phyloP scores from a whole-genome alignment of 2,329 filamentous ascomycete species.

The Paecilomyces formosus region DNA sequence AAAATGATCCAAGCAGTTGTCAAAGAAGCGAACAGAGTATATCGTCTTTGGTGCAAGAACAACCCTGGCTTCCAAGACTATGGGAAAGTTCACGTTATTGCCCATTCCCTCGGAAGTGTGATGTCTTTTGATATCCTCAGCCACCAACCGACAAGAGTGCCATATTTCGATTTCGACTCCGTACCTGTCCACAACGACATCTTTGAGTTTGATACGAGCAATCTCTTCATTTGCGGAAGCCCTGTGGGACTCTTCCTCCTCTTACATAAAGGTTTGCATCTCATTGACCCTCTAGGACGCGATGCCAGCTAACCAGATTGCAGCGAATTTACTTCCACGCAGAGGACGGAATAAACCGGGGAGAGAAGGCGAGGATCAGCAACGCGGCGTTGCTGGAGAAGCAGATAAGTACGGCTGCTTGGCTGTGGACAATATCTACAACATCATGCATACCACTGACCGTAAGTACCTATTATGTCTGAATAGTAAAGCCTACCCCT shows the following conservation, averaged over 20 bases:
- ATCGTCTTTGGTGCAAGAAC: constrained; percentile 87
- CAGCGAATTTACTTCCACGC: constrained; percentile 63
- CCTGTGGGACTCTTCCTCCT: constrained; percentile 89
- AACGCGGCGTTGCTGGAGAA: constrained; percentile 64
- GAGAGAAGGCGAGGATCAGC: constrained; percentile 55
- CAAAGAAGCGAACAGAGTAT: constrained; percentile 89
- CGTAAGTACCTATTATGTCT: constrained; percentile 44
- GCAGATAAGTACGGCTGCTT: constrained; percentile 79
- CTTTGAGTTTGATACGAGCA: constrained; percentile 88
- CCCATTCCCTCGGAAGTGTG: constrained; percentile 86
- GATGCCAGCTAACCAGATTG: constrained; percentile 10
- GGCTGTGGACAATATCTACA: constrained; percentile 94
- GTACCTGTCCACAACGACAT: constrained; percentile 43
- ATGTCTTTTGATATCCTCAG: constrained; percentile 92
- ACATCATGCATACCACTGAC: constrained; percentile 70
- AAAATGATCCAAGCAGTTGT: constrained; percentile 91
- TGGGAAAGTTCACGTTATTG: constrained; percentile 85
- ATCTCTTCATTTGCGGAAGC: constrained; percentile 82
- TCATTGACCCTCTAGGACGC: background rate
- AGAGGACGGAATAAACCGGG: constrained; percentile 69
- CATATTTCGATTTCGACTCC: constrained; percentile 37
- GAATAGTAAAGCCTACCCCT: constrained; percentile 32
- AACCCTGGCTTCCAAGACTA: constrained; percentile 76
- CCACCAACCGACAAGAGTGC: constrained; percentile 69
- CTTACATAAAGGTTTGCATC: constrained; percentile 54